Base-by-base conservation (phyloP, 106 monocot species). In the Allium sativum region DNA sequence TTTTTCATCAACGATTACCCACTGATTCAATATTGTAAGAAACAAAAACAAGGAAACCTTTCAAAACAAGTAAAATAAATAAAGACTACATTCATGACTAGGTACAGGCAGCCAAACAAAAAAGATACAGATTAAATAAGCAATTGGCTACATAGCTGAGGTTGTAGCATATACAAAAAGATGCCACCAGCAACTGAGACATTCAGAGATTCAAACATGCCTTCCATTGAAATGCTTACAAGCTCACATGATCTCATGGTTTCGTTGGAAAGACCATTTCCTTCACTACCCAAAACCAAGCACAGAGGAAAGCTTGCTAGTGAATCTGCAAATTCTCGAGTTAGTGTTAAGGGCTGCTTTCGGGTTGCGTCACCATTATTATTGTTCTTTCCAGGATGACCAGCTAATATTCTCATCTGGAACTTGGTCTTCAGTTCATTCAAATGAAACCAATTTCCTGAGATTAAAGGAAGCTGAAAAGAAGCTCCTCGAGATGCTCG, bases 131-230 rank as follows among this genome's bases (percentile, higher is more conserved):
- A 31, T 31, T 2, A 31, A 31, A 31, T 31, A 31, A 31, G 5
- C 2, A 1, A 5, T 64, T 65, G 69, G 50, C 40, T 75, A n/a
- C 18, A 40, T 20, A 55, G 47, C 52, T 52, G 59, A 74, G 64
- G 42, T 66, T 82, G 96, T 62, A 98, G 62, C 84, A 85, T 85
- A 68, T 80, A 90, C 66, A 98, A 78, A 69, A 98, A 78, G 50
- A 98, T 98, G 6, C 96, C 96, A 46, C 96, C 96, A 7, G 96
- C 96, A 59, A 98, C 87, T 16, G 96, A 82, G 66, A 98, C 96
- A 81, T 98, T 98, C 55, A 98, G 79, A 21, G 91, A 98, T 58
- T 98, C 96, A 43, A 80, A 91, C 52, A 70, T 62, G 19, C 84
- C 91, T 54, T 65, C 80, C 91, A 98, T 98, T 15, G 90, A 87